These are phyloP conservation scores for Hortaea werneckii DNA, from an alignment of 2,329 filamentous ascomycete genomes.

Conservation along the genomic window DNA sequence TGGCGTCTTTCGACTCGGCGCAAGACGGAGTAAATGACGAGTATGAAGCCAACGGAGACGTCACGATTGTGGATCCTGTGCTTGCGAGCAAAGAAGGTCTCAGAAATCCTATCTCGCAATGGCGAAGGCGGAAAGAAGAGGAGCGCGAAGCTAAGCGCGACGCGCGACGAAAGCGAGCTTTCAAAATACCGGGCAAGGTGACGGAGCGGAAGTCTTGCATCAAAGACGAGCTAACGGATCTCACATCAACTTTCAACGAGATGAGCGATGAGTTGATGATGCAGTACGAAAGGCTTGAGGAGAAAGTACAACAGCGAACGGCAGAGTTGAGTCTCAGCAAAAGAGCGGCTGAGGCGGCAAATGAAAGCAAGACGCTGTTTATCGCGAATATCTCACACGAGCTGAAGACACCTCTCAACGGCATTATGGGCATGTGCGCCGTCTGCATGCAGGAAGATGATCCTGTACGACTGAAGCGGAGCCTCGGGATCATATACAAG, in stretches of 20 bases:
- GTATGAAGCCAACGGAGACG: constrained; percentile 28
- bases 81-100: constrained; percentile 38
- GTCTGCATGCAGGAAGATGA: constrained; percentile 90
- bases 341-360: constrained; percentile 85
- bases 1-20: constrained; percentile 21
- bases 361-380: constrained; percentile 94
- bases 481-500: constrained; percentile 79
- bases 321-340: constrained; percentile 80
- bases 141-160: constrained; percentile 27
- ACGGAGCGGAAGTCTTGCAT: constrained; percentile 63
- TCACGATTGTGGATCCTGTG: constrained; percentile 32
- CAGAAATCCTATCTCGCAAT: constrained; percentile 25
- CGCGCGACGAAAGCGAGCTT: constrained; percentile 42
- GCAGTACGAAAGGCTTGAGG: constrained; percentile 75
- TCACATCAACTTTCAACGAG: constrained; percentile 78
- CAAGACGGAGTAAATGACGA: constrained; percentile 21
- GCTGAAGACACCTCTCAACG: constrained; percentile 88
- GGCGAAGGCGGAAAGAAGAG: constrained; percentile 14
- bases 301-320: constrained; percentile 74
- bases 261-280: constrained; percentile 86
- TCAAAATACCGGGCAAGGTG: constrained; percentile 79
- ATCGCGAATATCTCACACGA: constrained; percentile 88
- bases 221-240: constrained; percentile 74
- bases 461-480: constrained; percentile 65
- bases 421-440: constrained; percentile 87